Percentiles rank a stretch among this genome's conserved stretches.
These are phyloP conservation scores for Dictyostelium purpureum DNA, from an alignment of 78 protist genomes.

Conservation along the genomic window DNA sequence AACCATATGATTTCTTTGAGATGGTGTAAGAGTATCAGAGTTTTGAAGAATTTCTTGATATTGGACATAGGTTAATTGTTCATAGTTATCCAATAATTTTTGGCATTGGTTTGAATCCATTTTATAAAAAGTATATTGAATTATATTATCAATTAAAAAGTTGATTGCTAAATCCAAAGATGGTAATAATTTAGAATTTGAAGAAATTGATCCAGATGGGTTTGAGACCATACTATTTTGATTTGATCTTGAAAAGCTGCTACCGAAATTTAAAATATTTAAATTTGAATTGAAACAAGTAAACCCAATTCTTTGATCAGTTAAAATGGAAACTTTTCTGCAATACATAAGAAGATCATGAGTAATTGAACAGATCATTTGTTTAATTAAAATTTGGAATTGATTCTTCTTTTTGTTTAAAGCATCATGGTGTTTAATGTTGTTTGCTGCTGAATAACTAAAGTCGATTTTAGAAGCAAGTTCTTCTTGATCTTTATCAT, in stretches of 20 bases:
- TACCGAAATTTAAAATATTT: neutral
- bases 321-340: slow-evolving; percentile 47
- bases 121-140: neutral
- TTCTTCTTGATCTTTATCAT: neutral
- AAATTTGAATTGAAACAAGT: slow-evolving; percentile 44
- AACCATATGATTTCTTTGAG: slow-evolving; percentile 50
- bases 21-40: neutral
- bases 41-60: neutral
- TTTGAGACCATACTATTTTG: no score
- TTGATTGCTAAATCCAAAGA: slow-evolving; percentile 41
- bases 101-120: neutral
- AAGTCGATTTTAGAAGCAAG: neutral
- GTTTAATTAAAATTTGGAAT: slow-evolving; percentile 22
- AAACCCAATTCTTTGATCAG: slow-evolving; percentile 21
- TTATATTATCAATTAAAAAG: slow-evolving; percentile 7
- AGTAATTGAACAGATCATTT: neutral
- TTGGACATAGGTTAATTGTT: slow-evolving; percentile 30
- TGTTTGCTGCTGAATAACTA: neutral
- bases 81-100: neutral
- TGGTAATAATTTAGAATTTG: neutral
- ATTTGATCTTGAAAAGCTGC: neutral
- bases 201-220: neutral
- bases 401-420: neutral
- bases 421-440: neutral
- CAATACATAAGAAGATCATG: slow-evolving; percentile 45